A percentile compares a stretch with the other conserved stretches of the same genome.
Conservation (phyloP, 2,329 filamentous ascomycete genomes). For the Arthrocladium fulminans region DNA sequence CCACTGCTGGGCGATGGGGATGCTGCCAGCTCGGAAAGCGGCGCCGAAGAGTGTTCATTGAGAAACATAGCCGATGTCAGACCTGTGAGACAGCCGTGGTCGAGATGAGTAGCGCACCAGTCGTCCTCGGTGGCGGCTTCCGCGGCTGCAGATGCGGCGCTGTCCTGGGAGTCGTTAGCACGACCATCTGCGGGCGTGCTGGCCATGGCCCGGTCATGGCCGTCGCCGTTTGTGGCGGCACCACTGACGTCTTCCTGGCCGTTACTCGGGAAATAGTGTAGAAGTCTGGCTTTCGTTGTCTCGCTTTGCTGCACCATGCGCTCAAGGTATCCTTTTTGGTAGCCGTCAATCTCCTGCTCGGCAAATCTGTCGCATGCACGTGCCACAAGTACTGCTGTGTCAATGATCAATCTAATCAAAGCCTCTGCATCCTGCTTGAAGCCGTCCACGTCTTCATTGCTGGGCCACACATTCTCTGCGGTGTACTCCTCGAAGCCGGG, state of each 20-base stretch:
- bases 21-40: conserved; percentile 51
- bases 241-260: background rate
- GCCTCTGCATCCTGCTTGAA: conserved; percentile 65
- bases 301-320: conserved; percentile 74
- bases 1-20: conserved; percentile 80
- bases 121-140: conserved; percentile 61
- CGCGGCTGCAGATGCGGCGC: conserved; percentile 16
- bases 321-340: conserved; percentile 67
- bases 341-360: conserved; percentile 64
- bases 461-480: conserved; percentile 81
- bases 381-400: conserved; percentile 79
- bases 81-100: conserved; percentile 89
- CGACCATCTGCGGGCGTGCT: conserved; percentile 6
- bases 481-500: conserved; percentile 75
- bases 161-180: conserved; percentile 6
- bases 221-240: background rate
- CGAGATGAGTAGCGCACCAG: conserved; percentile 74
- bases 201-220: background rate
- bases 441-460: conserved; percentile 57
- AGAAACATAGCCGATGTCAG: conserved; percentile 95
- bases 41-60: conserved; percentile 51
- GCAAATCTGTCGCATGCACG: conserved; percentile 84
- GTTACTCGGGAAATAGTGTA: conserved; percentile 75
- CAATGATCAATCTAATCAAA: conserved; percentile 77
- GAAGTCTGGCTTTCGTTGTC: conserved; percentile 79